Evolutionary conservation across 2,329 filamentous ascomycete genomes (phyloP).

Genomic region (Ophiostoma ulmi): DNA sequence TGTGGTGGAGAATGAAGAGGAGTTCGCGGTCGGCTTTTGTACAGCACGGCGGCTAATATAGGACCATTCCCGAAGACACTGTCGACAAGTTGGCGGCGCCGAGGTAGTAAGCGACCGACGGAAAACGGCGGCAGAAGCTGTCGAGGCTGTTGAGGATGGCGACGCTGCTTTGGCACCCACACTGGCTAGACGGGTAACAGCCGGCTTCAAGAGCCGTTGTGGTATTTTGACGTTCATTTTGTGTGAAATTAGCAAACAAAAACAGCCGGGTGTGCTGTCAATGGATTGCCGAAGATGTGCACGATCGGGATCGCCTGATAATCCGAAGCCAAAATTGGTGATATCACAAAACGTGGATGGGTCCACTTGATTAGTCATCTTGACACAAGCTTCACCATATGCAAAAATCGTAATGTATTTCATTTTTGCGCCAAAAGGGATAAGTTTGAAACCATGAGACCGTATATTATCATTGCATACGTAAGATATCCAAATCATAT

Average conservation of each 20-base stretch:
- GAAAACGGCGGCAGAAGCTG: conserved; percentile 7
- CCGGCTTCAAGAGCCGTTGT: conserved; percentile 19
- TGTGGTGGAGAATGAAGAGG: conserved; percentile 18
- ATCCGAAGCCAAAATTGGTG: conserved; percentile 13
- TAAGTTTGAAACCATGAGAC: not conserved
- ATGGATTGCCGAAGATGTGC: not conserved
- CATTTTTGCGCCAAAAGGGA: not conserved
- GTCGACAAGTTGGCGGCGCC: conserved; percentile 11
- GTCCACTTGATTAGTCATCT: conserved; percentile 13
- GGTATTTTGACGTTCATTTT: conserved; percentile 20
- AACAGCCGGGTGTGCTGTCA: not conserved
- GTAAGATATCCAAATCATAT: not conserved
- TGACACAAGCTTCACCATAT: not conserved
- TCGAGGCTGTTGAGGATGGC: not conserved
- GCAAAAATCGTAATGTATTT: not conserved
- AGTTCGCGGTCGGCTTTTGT: not conserved
- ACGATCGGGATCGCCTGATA: conserved; percentile 5
- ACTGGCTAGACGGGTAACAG: not conserved
- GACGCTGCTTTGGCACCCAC: not conserved
- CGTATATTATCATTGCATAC: not conserved
- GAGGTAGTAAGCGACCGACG: conserved; percentile 7
- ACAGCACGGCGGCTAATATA: not conserved
- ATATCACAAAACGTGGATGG: conserved; percentile 19
- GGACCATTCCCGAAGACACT: conserved; percentile 16
- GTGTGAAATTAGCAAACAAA: not conserved